Evolutionary conservation across 148 eudicot genomes (phyloP), one percentile per base, ranked within the genome.

Genomic region (Chenopodium berlandieri): DNA sequence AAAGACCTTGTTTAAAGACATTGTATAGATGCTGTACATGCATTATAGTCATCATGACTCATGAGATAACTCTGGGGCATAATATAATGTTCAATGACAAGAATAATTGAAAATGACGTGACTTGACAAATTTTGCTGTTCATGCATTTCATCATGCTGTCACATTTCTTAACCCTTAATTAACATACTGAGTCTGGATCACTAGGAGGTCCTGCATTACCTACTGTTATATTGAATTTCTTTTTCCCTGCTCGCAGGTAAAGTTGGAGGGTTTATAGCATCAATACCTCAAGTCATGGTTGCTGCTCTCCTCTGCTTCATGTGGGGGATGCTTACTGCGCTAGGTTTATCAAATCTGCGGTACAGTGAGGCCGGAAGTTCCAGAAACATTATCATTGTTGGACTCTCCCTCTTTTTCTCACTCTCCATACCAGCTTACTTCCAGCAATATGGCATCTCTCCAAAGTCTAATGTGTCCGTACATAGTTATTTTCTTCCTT

Each of bases 291-390:
- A 91, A 75, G 99, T 95, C 74, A 94, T 95, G 86, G 99, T 95
- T 54, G 99, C 99, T 71, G 97, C 88, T 87, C 88, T 95, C 56
- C 92, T 95, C 52, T 95, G 99, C 88, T 92, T 95, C 87, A 95
- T 94, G 97, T 95, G 99, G 99, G 97, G 92, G 50, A 94, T 95
- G 99, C 97, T 95, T 73, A 84, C 92, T 37, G 99, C 99, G 25
- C 80, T 95, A 63, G 99, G 99, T 77, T 90, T 95, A 85, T 95
- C 99, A 75, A 95, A 95, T 87, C 87, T 95, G 73, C 91, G 99
- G 9, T 95, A 94, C 67, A 94, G 99, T 80, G 99, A 95, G 84
- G 97, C 97, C 22, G 99, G 99, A 78, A 95, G 98, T 88, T 95
- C 98, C 47, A 89, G 99, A 82, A 95, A 95, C 87, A 94, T 95